Base-by-base conservation (phyloP, 768 basidiomycete genomes). In the Pleurotus eryngii region DNA sequence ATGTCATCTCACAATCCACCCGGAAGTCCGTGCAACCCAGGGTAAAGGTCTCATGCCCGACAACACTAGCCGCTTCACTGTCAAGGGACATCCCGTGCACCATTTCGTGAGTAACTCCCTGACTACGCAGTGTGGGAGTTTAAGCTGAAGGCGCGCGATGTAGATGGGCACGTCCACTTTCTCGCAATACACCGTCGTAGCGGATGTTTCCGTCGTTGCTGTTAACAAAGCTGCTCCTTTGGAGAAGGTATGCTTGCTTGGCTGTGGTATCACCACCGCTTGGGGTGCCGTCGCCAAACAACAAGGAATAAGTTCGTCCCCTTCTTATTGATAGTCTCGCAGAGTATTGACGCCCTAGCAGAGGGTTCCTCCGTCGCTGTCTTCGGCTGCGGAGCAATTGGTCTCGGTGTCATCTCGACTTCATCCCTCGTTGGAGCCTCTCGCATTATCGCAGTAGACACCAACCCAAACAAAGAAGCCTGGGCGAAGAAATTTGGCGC, bases 121-220 rank as follows among this genome's bases (percentile, higher is more conserved):
- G 22, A 27, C 24, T 50, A 30, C 30, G 4, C 9, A 35, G 3
- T 35, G 30, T 49, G 49, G 38, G 47, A 40, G 58, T 47, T 56
- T 40, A 8, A 15, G 24, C 14, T 17, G 22, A 37, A 20, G 48
- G 54, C 38, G 14, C 47, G n/a, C 45, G 39, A 45, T 27, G 37
- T 57, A 97, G 95, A 99, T 98, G 97, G 97, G 97, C 43, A 93
- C 90, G 24, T 98, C 96, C 30, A 96, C 97, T 2, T 99, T 99
- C 78, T 97, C 96, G n/a, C 95, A 98, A 70, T 99, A 98, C 78
- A 97, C 97, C 6, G 97, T 99, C 58, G 94, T 99, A 2, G 91
- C 94, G 46, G 95, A 99, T 62, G 95, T 95, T 46, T 98, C 95
- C 17, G 91, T 99, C 22, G 97, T 98, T 53, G 85, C 92, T 14